A percentile compares a stretch with the other conserved stretches of the same genome.
Evolutionary conservation across 805 yeast genomes (phyloP).

Genomic region (Yarrowia divulgata): DNA sequence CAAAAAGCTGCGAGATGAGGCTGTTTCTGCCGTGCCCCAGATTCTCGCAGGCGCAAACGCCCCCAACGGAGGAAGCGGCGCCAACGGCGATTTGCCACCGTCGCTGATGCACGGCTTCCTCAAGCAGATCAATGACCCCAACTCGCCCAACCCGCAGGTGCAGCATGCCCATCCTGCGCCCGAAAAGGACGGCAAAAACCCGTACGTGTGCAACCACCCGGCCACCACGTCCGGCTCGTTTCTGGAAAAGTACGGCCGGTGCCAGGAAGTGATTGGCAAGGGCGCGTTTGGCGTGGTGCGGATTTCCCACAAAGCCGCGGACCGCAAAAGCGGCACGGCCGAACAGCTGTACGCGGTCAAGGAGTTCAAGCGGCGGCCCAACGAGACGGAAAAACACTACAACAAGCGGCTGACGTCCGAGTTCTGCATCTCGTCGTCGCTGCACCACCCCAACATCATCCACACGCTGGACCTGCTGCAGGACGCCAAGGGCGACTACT

Average conservation of each 20-base stretch:
- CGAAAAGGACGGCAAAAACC: conserved; percentile 36
- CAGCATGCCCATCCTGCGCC: conserved; percentile 38
- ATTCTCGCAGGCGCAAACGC: conserved; percentile 28
- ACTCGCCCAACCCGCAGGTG: conserved; percentile 41
- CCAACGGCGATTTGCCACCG: conserved; percentile 23
- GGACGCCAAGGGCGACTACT: conserved; percentile 72
- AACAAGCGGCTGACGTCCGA: conserved; percentile 84
- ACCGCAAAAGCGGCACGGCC: conserved; percentile 52
- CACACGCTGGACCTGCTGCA: conserved; percentile 82
- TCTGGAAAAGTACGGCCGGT: conserved; percentile 88
- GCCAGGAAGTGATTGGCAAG: conserved; percentile 92
- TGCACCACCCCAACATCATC: conserved; percentile 77
- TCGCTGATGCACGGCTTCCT: conserved; percentile 38
- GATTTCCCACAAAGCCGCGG: conserved; percentile 67
- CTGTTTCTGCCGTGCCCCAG: conserved; percentile 39
- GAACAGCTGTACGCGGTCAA: conserved; percentile 73
- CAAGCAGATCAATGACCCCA: conserved; percentile 46
- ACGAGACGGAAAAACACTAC: conserved; percentile 64
- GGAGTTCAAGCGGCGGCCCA: conserved; percentile 68
- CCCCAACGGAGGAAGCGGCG: neutral
- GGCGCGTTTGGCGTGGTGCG: conserved; percentile 96
- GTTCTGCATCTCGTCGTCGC: conserved; percentile 82
- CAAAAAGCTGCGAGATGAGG: conserved; percentile 40
- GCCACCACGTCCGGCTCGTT: conserved; percentile 57
- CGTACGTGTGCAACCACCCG: conserved; percentile 38